Conservation (phyloP, 495 filamentous ascomycete genomes). For the Lepraria neglecta region DNA sequence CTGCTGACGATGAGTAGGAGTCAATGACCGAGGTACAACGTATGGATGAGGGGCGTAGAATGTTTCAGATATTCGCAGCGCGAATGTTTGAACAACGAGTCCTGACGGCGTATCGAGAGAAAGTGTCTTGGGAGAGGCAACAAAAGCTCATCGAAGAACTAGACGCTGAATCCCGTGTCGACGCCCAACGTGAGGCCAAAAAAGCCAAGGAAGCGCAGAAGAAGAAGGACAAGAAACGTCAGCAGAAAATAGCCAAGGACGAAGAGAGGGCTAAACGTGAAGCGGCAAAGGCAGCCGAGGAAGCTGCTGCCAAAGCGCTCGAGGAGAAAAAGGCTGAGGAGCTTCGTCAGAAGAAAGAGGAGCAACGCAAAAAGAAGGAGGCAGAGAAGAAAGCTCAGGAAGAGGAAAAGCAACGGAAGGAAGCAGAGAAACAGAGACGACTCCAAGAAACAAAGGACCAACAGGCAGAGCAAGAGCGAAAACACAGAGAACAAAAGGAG, state of each 20-base stretch:
- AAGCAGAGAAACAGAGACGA: conserved; percentile 70
- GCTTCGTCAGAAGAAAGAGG: conserved; percentile 70
- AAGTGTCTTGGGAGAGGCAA: conserved; percentile 87
- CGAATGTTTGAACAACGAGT: conserved; percentile 99
- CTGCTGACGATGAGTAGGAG: conserved; percentile 54
- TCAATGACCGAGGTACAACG: conserved; percentile 96
- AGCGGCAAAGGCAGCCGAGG: conserved; percentile 86
- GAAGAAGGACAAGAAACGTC: conserved; percentile 80
- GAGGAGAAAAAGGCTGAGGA: conserved; percentile 80
- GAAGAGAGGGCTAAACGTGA: conserved; percentile 84
- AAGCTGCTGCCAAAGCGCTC: conserved; percentile 64
- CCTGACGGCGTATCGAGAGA: conserved; percentile 93
- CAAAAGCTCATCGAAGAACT: conserved; percentile 87
- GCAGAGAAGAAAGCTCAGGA: conserved; percentile 86
- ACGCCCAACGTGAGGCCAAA: conserved; percentile 77
- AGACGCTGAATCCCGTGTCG: conserved; percentile 69
- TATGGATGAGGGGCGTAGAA: conserved; percentile 95
- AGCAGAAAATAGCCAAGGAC: conserved; percentile 78
- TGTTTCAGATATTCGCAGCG: conserved; percentile 99
- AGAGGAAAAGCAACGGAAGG: conserved; percentile 73
- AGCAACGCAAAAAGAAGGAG: conserved; percentile 85
- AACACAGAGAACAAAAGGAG: conserved; percentile 65
- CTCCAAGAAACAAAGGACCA: conserved; percentile 77
- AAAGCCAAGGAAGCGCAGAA: conserved; percentile 89
- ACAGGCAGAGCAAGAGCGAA: conserved; percentile 67